Base-by-base conservation (phyloP, 306 rosid species). In the Medicago ruthenica region DNA sequence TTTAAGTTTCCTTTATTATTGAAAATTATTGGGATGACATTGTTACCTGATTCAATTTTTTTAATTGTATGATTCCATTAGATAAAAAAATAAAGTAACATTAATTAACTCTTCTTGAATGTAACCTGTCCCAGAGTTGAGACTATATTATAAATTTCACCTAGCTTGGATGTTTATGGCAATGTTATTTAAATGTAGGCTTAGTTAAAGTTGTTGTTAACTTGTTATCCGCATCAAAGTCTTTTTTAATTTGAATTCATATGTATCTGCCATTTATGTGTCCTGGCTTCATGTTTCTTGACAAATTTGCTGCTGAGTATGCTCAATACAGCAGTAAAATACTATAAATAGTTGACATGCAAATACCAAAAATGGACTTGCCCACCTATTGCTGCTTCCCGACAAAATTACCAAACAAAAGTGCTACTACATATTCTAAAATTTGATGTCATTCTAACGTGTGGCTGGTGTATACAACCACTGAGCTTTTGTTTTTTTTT, bases 371-470 rank as follows among this genome's bases (percentile, higher is more conserved):
- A 0, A 15, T 5, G 57, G 5, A 2, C 57, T n/a, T 50, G 57
- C 9, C 21, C 5, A 14, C 21, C 9, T 50, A 50, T 50, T 7
- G 9, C 3, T 50, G n/a, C 20, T 50, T 48, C 15, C 57, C 57
- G n/a, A 50, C 57, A 50, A 50, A 50, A 50, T 50, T n/a, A 50
- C 20, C 20, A 2, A 50, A 50, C 57, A 50, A n/a, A 50, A 50
- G 57, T 50, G 10, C 58, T 7, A n/a, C n/a, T n/a, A n/a, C n/a
- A 45, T 60, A 8, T 40, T 17, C 5, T 16, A 39, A 22, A 48
- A 50, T 65, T 70, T 73, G 65, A 77, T 13, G 76, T 79, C 86
- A 82, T 67, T 76, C 69, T 76, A 37, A 82, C 86, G 84, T 62
- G 21, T 21, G 75, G 75, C 63, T 82, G 58, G 68, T 36, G 88